A percentile compares a stretch with the other conserved stretches of the same genome.
Conservation (phyloP, 805 yeast species). For the Millerozyma acaciae region DNA sequence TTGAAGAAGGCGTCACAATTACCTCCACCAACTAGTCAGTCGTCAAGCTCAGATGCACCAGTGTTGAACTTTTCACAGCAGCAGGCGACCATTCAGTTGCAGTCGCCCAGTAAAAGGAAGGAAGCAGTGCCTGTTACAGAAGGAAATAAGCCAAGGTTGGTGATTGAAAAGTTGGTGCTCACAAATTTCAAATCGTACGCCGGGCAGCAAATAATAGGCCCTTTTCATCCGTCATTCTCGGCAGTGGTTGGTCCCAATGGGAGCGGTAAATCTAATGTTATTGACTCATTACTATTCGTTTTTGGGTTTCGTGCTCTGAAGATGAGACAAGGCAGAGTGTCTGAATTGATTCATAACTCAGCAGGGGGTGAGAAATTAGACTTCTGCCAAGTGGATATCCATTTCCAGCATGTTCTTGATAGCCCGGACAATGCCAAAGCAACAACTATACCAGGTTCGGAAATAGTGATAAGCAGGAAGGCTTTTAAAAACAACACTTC, state of each 20-base stretch:
- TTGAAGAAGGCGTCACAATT: not conserved
- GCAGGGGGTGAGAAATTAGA: slow-evolving; percentile 54
- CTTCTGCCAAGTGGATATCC: slow-evolving; percentile 87
- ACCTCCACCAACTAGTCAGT: not conserved
- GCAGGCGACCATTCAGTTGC: slow-evolving; percentile 19
- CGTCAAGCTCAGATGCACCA: not conserved
- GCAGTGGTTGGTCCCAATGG: slow-evolving; percentile 99
- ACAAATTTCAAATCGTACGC: slow-evolving; percentile 94
- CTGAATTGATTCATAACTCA: slow-evolving; percentile 90
- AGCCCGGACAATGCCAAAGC: slow-evolving; percentile 31
- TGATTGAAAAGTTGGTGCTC: slow-evolving; percentile 68
- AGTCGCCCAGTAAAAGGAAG: slow-evolving; percentile 28
- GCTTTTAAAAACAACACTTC: slow-evolving; percentile 77
- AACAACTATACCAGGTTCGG: slow-evolving; percentile 44
- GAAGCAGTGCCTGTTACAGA: slow-evolving; percentile 12
- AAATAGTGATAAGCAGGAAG: slow-evolving; percentile 70
- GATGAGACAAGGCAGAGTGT: slow-evolving; percentile 93
- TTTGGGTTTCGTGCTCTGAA: slow-evolving; percentile 96
- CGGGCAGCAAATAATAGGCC: slow-evolving; percentile 89
- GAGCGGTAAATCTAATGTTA: slow-evolving; percentile 95
- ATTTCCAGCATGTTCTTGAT: slow-evolving; percentile 76
- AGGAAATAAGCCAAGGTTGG: slow-evolving; percentile 53
- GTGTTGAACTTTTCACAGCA: slow-evolving; percentile 27
- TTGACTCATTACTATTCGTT: slow-evolving; percentile 92
- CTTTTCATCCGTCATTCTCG: slow-evolving; percentile 87